These are phyloP conservation scores for Cinchona pubescens DNA, from an alignment of 257 asterid species.

Conservation along the genomic window DNA sequence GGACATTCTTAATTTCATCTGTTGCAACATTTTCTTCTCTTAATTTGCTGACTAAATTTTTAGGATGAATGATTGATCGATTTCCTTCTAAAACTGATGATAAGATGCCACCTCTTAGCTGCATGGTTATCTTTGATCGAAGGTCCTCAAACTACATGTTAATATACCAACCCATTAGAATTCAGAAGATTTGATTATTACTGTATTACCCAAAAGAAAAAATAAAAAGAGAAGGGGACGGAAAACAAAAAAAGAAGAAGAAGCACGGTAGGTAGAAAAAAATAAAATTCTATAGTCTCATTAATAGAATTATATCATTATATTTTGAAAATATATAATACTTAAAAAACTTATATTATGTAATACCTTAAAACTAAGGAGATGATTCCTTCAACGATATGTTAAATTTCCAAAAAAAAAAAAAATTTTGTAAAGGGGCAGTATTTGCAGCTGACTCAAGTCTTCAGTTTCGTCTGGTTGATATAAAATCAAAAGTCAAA, in stretches of 20 bases:
- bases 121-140: not conserved
- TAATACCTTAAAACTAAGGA: no score
- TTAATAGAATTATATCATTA: no score
- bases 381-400: no score
- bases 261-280: not conserved
- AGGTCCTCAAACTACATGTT: no score
- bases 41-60: not conserved
- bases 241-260: not conserved
- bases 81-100: not conserved
- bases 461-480: not conserved
- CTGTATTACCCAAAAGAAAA: not conserved
- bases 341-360: no score
- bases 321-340: no score
- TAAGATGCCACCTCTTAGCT: not conserved
- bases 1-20: not conserved
- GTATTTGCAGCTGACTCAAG: conserved; percentile 9
- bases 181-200: not conserved
- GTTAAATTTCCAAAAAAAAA: not conserved
- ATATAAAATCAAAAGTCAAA: not conserved
- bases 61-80: not conserved
- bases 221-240: no score
- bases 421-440: not conserved
- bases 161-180: not conserved
- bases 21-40: not conserved
- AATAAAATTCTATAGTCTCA: no score